These are phyloP conservation scores for Sclerotinia trifoliorum DNA, from an alignment of 2,329 filamentous ascomycete species.

Conservation along the genomic window DNA sequence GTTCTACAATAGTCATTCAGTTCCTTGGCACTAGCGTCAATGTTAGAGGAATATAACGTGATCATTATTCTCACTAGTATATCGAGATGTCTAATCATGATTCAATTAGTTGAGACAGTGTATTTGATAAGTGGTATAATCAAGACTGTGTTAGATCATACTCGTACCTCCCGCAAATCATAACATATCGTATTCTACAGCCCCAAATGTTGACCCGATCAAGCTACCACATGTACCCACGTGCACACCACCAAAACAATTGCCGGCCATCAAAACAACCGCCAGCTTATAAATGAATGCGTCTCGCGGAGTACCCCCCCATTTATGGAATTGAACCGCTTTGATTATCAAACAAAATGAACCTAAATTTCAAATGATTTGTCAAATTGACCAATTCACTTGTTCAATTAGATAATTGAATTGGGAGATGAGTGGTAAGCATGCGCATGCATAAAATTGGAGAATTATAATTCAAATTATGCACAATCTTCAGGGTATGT, in stretches of 20 bases:
- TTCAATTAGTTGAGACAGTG: too few relatives aligned
- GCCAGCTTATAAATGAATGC: neutral
- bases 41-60: too few relatives aligned
- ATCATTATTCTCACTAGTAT: too few relatives aligned
- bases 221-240: neutral
- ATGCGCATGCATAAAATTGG: neutral
- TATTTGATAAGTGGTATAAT: too few relatives aligned
- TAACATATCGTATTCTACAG: neutral
- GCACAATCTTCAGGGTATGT: neutral
- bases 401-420: neutral
- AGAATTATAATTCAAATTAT: neutral
- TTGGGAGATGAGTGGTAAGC: neutral
- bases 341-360: neutral
- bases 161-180: too few relatives aligned
- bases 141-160: too few relatives aligned
- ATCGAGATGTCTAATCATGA: too few relatives aligned
- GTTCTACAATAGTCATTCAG: too few relatives aligned
- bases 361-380: neutral
- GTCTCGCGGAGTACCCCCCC: neutral
- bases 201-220: neutral
- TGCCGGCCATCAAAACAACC: neutral
- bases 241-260: neutral
- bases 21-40: too few relatives aligned
- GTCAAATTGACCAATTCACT: neutral
- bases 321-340: neutral